Evolutionary conservation across 768 basidiomycete genomes (phyloP), one percentile per base, ranked within the genome.

Genomic region (Polyporus arcularius): DNA sequence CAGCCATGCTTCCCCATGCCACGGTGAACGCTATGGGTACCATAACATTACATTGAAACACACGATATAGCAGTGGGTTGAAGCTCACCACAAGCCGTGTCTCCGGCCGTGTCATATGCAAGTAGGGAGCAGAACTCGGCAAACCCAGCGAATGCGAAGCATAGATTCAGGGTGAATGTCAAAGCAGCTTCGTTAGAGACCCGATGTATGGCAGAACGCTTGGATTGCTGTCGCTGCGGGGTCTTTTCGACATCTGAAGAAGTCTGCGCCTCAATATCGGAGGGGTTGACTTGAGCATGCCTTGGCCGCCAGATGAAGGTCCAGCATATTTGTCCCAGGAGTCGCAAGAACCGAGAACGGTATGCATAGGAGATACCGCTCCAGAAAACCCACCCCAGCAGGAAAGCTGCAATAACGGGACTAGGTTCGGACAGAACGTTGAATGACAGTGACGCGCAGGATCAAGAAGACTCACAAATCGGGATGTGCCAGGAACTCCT

Each of bases 1-100:
- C 68, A 3, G 79, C 70, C 69, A 81, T 75, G 26, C 75, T 76
- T n/a, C 76, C 74, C 80, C 77, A 80, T 3, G 79, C 78, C 30
- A 80, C 71, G 1, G 78, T 70, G 60, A 81, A 80, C 7, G 78
- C 80, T 82, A 56, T 3, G 26, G 11, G 4, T 38, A 11, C 15
- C 15, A 18, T 15, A 7, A 38, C 10, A 47, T 14, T 31, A n/a
- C 8, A 14, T 38, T 12, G 16, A 10, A 15, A 26, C 42, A 50
- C 7, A 9, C 26, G 14, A 6, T 31, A 4, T 31, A 51, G 7
- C 21, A n/a, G 21, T 30, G 28, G 12, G n/a, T 12, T 30, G 18
- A 28, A 1, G 48, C 63, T 18, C 41, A 67, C 66, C 60, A 47
- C 66, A 67, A n/a, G 60, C 60, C 15, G 55, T 49, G 28, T 65